Base-by-base conservation (phyloP, 169 alveolate genomes). In the Plasmodium falciparum region DNA sequence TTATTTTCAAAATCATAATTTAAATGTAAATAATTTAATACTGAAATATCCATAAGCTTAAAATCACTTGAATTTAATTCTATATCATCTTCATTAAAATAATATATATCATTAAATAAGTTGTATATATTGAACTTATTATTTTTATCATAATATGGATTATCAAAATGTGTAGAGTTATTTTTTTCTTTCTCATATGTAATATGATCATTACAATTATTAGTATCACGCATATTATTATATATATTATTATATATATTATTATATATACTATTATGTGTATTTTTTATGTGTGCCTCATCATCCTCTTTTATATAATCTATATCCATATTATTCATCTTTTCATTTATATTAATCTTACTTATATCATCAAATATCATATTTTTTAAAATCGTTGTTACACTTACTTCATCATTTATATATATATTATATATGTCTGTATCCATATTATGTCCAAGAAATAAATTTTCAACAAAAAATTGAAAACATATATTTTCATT, bases 1-100 rank as follows among this genome's bases (percentile, higher is more conserved):
- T 86, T 86, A 15, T 50, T 33, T 13, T 86, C 73, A 86, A 86
- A 86, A 66, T 86, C 56, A 63, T 86, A 72, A 47, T 86, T 86
- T 62, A 86, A 61, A 72, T 86, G 73, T 20, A 86, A 65, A 63
- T 86, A 86, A 62, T 72, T 86, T 66, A 86, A 43, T 22, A 86
- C 92, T 47, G 76, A 29, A 26, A 86, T 72, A 43, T 86, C 92
- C 52, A 22, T 56, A 33, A 83, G 17, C 33, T 83, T 69, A 52
- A 83, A 83, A 1, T 78, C 15, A 49, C 29, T 6, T n/a, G 17
- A 3, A 6, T 33, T 9, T 29, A 58, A 29, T 15, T 52, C 6
- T 17, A n/a, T 8, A 39, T 39, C 9, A 5, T 39, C 9, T 39
- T 39, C 47, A 39, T 39, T 39, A 39, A 39, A 43, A 22, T 67